phyloP scores from a whole-genome alignment of 139 green algal species.

The Asterochloris sp. region DNA sequence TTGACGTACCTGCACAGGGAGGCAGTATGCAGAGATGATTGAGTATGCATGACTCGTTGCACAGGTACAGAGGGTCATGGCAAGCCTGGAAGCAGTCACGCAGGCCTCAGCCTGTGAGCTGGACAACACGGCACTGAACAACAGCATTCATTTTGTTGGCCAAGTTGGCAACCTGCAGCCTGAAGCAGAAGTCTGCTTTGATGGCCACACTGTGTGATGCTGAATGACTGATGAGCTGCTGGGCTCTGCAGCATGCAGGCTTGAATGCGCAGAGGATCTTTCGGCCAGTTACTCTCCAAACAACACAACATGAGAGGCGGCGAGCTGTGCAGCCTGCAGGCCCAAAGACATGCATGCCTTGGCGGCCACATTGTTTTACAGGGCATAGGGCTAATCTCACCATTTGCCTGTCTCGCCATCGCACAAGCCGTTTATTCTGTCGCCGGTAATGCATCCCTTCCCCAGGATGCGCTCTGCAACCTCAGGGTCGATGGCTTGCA shows the following conservation, averaged over 20 bases:
- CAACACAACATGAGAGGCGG: no score
- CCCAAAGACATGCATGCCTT: no score
- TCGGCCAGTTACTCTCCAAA: no score
- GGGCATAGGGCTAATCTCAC: conserved; percentile 36
- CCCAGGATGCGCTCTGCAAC: conserved; percentile 63
- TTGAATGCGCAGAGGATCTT: no score
- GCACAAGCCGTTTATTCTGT: conserved; percentile 87
- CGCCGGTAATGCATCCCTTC: conserved; percentile 81
- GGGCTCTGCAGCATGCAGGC: no score
- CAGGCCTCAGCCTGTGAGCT: background rate
- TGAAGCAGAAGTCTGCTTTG: no score
- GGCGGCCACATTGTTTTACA: background rate
- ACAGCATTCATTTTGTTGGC: background rate
- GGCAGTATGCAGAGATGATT: background rate
- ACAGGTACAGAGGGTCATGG: no score
- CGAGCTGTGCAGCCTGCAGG: no score
- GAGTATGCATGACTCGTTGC: no score
- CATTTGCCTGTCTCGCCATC: conserved; percentile 89
- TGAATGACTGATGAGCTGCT: no score
- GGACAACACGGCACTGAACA: background rate
- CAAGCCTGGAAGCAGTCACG: background rate
- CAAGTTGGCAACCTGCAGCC: background rate
- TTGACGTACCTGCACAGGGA: conserved; percentile 85
- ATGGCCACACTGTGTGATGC: no score
- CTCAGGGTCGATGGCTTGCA: conserved; percentile 79